These are phyloP conservation scores for Cercospora berteroae DNA, from an alignment of 2,329 filamentous ascomycete genomes.

Conservation along the genomic window DNA sequence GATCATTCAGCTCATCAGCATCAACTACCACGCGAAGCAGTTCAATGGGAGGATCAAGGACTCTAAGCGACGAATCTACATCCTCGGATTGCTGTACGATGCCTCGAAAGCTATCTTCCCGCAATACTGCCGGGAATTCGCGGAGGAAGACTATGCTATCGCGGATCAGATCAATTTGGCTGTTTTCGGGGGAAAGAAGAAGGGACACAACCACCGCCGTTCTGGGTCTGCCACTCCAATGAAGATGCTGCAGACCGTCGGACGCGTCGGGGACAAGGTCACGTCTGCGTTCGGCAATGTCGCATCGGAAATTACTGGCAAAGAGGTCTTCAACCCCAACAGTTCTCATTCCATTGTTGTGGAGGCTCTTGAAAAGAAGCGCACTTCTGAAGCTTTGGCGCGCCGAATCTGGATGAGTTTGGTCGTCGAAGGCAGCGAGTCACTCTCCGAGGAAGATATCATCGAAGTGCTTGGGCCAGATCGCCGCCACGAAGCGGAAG, in stretches of 20 bases:
- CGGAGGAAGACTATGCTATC: conserved; percentile 88
- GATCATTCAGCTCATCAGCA: conserved; percentile 77
- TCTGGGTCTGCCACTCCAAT: conserved; percentile 72
- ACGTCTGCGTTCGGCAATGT: conserved; percentile 91
- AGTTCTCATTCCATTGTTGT: conserved; percentile 86
- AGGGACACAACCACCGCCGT: conserved; percentile 43
- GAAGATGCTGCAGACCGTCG: conserved; percentile 67
- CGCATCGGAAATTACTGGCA: conserved; percentile 91
- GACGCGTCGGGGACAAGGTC: conserved; percentile 85
- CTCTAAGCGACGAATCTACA: conserved; percentile 80
- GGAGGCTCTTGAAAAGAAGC: conserved; percentile 80
- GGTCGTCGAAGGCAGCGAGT: conserved; percentile 82
- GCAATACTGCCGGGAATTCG: conserved; percentile 86
- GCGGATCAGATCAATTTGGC: conserved; percentile 68
- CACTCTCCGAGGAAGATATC: conserved; percentile 77
- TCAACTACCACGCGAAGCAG: conserved; percentile 81
- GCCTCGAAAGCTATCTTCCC: conserved; percentile 86
- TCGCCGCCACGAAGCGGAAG: conserved; percentile 74
- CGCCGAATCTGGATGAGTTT: conserved; percentile 97
- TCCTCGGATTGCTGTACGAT: conserved; percentile 84
- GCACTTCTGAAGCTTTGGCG: conserved; percentile 87
- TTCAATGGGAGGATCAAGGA: conserved; percentile 81
- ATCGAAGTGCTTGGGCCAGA: conserved; percentile 78
- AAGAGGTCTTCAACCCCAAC: conserved; percentile 90
- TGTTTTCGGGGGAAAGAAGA: conserved; percentile 54